phyloP scores from a whole-genome alignment of 768 basidiomycete species.

The Daedaleopsis nitida region DNA sequence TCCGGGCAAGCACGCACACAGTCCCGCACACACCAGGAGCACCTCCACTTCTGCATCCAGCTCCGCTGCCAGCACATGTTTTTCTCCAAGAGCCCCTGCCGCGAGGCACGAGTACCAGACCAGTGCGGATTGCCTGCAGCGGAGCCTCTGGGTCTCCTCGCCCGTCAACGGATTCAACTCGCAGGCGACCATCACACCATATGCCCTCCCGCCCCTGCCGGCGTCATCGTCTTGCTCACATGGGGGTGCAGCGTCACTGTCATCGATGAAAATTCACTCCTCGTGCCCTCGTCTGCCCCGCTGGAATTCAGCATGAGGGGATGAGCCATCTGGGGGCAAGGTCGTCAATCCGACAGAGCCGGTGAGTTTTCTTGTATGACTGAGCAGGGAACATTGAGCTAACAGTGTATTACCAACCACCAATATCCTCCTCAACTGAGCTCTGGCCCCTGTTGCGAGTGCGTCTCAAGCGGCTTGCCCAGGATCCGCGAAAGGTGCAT shows the following conservation, averaged over 20 bases:
- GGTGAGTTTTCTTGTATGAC: conserved; percentile 36
- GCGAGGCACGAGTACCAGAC: conserved; percentile 30
- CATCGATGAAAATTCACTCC: conserved; percentile 51
- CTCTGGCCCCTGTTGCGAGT: conserved; percentile 60
- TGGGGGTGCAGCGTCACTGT: conserved; percentile 51
- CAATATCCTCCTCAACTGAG: conserved; percentile 57
- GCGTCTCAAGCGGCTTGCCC: conserved; percentile 30
- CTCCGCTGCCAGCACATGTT: conserved; percentile 31
- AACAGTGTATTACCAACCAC: neutral
- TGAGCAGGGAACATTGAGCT: neutral
- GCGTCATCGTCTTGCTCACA: neutral
- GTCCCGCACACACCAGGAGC: neutral
- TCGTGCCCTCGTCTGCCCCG: conserved; percentile 19
- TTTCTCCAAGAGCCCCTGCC: conserved; percentile 66
- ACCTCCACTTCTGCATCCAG: conserved; percentile 9
- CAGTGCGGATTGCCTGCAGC: conserved; percentile 2
- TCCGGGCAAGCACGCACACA: conserved; percentile 20
- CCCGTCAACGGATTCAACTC: neutral
- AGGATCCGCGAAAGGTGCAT: conserved; percentile 42
- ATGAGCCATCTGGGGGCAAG: conserved; percentile 57
- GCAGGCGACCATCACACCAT: conserved; percentile 19
- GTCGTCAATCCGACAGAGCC: conserved; percentile 55
- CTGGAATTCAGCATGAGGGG: conserved; percentile 65
- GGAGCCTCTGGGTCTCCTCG: conserved; percentile 11
- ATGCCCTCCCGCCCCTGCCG: conserved; percentile 15